Conservation (phyloP, 805 yeast species). For the Tetrapisispora pingtungensis region DNA sequence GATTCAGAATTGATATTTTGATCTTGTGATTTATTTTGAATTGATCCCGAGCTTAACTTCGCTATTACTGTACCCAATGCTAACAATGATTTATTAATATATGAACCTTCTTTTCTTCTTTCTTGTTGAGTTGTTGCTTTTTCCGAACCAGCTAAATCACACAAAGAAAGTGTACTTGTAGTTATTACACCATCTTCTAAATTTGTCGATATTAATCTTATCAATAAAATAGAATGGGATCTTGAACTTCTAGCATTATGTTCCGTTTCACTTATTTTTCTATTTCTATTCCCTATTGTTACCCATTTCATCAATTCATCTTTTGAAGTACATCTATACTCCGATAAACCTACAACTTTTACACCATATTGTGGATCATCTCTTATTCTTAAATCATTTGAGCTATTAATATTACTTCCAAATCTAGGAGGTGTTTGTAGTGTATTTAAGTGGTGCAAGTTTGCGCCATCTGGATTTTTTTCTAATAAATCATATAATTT, state of each 20-base stretch:
- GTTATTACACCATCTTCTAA: conserved; percentile 30
- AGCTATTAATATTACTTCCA: conserved; percentile 4
- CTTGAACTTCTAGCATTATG: conserved; percentile 80
- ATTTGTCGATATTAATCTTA: conserved; percentile 44
- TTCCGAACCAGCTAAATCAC: conserved; percentile 97
- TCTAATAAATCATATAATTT: conserved; percentile 66
- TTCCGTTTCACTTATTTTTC: conserved; percentile 84
- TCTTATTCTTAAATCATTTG: conserved; percentile 56
- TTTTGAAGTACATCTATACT: conserved; percentile 45
- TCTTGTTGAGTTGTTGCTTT: conserved; percentile 57
- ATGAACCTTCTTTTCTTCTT: conserved; percentile 88
- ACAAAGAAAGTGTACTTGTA: conserved; percentile 62
- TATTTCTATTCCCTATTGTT: conserved; percentile 55
- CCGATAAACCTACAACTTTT: conserved; percentile 62
- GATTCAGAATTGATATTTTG: neutral
- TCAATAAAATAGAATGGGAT: conserved; percentile 80
- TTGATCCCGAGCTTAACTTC: conserved; percentile 43
- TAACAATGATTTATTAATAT: conserved; percentile 78
- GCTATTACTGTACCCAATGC: conserved; percentile 91
- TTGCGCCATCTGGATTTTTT: neutral
- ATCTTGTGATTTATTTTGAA: conserved; percentile 15
- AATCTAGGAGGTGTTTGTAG: conserved; percentile 9
- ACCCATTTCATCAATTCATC: conserved; percentile 54
- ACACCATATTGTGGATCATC: conserved; percentile 70
- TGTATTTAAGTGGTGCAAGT: neutral